Base-by-base conservation (phyloP, 331 rosid genomes). In the Acacia concinna region DNA sequence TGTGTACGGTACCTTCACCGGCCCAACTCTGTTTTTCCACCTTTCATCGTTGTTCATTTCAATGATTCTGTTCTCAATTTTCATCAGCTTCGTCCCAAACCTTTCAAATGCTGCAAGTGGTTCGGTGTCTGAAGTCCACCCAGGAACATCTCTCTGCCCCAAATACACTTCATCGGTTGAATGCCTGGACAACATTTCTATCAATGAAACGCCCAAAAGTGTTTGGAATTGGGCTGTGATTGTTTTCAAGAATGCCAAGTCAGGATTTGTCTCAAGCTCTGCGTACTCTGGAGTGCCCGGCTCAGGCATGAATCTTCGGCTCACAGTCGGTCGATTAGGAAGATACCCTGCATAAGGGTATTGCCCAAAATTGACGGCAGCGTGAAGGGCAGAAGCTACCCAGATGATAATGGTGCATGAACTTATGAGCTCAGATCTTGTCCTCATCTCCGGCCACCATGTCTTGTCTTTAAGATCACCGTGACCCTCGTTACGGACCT, bases 301-400 rank as follows among this genome's bases (percentile, higher is more conserved):
- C 88, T 93, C 98, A 0, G 99, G 99, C 99, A 96, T 91, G 92
- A 96, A 93, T 57, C 94, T 90, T 9, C 99, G 96, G 78, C 98
- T 96, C 57, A 93, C 90, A 0, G 98, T 96, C 40, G 99, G 99
- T 27, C 99, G 96, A 74, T 96, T 96, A 0, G 98, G 99, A 73
- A 96, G 96, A 83, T 84, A 93, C 1, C 99, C 99, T 6, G 98
- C 99, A 46, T 91, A 96, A 34, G 97, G 92, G 78, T 93, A 95
- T 31, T 95, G 98, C 72, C 99, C 98, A 73, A 95, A 95, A 47
- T 95, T 95, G 32, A 95, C 98, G 0, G 99, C 99, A 17, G 99
- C 99, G 74, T 96, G 99, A 18, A 90, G 88, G 4, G 99, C 99
- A 23, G 99, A 96, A 62, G 98, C 99, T 40, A 96, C 64, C 99